Base-by-base conservation (phyloP, 164 flowering plant genomes). In the Chimonanthus praecox region DNA sequence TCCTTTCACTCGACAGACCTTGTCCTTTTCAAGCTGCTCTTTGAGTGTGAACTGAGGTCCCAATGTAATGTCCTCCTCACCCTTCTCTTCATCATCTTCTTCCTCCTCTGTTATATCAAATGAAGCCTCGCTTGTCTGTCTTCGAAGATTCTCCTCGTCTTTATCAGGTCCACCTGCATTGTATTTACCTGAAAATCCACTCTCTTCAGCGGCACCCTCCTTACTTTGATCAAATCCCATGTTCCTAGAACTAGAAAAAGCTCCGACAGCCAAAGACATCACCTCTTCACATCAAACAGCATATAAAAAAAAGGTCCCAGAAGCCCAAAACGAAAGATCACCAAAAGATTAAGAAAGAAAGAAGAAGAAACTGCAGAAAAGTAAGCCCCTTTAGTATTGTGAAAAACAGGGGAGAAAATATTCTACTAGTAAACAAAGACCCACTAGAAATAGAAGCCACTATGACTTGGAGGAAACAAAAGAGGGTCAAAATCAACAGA, bases 21-120 rank as follows among this genome's bases (percentile, higher is more conserved):
- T 90, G 71, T 91, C 98, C 78, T 84, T 89, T 78, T 91, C 98
- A 51, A 88, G 77, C 54, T 88, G 92, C 68, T 90, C 90, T 73
- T 90, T 91, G 76, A 93, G 87, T 8, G 92, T 79, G 80, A 47
- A 75, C 66, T 82, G 92, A 79, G 97, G 98, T 70, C 98, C 98
- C 85, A 93, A 74, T 66, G 85, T 84, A 43, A 88, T 72, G 11
- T 54, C 4, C 60, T 54, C 13, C 16, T 54, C 60, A 33, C 60
- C 71, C 84, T 86, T 70, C 5, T 47, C 80, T 33, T 73, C 82
- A 33, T 81, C 87, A 6, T 73, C 85, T 7, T 87, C 90, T 7
- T 87, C 88, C 0, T 82, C 87, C 20, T 87, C 89, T 43, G 81
- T 76, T 7, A 80, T 82, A 79, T 75, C 78, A 50, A 67, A 44